phyloP scores from a whole-genome alignment of 164 flowering plant genomes.

The Stephania cephalantha region DNA sequence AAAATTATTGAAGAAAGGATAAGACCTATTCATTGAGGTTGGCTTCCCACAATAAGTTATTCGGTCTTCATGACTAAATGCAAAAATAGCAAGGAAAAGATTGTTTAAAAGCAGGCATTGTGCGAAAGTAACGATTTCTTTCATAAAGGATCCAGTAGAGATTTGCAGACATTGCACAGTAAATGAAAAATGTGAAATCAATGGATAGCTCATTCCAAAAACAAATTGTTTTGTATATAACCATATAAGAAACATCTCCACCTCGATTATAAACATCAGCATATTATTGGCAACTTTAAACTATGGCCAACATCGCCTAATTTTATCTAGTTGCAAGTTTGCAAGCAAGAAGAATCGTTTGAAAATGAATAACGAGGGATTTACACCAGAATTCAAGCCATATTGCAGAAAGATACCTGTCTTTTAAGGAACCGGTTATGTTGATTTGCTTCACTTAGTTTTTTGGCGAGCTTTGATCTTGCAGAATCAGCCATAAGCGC shows the following conservation, averaged over 20 bases:
- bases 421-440: slow-evolving; percentile 81
- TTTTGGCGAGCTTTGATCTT: slow-evolving; percentile 58
- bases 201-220: background rate
- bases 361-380: background rate
- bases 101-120: background rate
- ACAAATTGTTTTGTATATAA: too few relatives aligned
- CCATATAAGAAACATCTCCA: too few relatives aligned
- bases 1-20: background rate
- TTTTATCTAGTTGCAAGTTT: too few relatives aligned
- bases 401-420: slow-evolving; percentile 41
- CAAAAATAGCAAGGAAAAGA: background rate
- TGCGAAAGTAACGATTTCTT: background rate
- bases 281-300: background rate
- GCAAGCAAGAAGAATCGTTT: background rate
- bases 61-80: background rate
- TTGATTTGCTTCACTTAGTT: slow-evolving; percentile 94
- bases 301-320: background rate
- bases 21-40: background rate
- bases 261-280: background rate
- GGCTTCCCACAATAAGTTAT: background rate
- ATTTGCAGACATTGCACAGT: background rate
- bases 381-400: too few relatives aligned
- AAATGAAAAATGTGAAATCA: background rate
- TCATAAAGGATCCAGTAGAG: background rate
- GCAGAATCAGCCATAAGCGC: slow-evolving; percentile 61